These are phyloP conservation scores for Cryphonectria parasitica DNA, from an alignment of 2,329 filamentous ascomycete species.

Conservation along the genomic window DNA sequence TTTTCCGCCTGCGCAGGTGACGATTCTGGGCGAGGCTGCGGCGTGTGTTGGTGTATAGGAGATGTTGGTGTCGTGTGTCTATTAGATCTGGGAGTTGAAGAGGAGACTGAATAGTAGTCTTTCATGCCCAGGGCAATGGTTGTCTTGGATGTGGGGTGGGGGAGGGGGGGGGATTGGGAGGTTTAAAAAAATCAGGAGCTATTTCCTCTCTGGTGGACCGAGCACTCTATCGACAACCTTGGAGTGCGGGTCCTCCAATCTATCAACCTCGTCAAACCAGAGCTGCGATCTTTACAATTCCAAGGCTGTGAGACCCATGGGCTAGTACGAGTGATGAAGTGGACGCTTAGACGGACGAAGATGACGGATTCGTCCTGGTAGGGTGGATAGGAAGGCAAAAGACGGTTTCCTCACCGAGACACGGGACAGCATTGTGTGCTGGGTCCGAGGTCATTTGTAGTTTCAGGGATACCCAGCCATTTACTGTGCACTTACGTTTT, in stretches of 20 bases:
- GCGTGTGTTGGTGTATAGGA: not conserved
- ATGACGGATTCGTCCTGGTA: conserved; percentile 5
- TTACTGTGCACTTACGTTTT: not conserved
- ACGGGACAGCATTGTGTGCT: not conserved
- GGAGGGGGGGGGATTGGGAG: too few species aligned
- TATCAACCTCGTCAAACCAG: not conserved
- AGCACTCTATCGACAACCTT: not conserved
- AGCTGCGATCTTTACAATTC: not conserved
- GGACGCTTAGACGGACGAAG: not conserved
- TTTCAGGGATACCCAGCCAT: not conserved
- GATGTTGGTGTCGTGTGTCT: conserved; percentile 1
- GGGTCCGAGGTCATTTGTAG: not conserved
- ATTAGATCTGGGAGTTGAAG: not conserved
- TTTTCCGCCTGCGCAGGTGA: not conserved
- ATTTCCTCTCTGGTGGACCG: conserved; percentile 10
- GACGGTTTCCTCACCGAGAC: not conserved
- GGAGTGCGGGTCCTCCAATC: not conserved
- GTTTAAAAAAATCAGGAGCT: not conserved
- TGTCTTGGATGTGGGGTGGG: not conserved
- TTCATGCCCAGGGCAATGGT: conserved; percentile 1
- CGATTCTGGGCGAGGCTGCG: not conserved
- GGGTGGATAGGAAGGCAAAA: not conserved
- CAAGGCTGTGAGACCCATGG: not conserved
- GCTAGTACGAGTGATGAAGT: not conserved
- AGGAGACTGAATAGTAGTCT: not conserved